Evolutionary conservation across 345 rosid genomes (phyloP).

Genomic region (Eucalyptus marginata): DNA sequence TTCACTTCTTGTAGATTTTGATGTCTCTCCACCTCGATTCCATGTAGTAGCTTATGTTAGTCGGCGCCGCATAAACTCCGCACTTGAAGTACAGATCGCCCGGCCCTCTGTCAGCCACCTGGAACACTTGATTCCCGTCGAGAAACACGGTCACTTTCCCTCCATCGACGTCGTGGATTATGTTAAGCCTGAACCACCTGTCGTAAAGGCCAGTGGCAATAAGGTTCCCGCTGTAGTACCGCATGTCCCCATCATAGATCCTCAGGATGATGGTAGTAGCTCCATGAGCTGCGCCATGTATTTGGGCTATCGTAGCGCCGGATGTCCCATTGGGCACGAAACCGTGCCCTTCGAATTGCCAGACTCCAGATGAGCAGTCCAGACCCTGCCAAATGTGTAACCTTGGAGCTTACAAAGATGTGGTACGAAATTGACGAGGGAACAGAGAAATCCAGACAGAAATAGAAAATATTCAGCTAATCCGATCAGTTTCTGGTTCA

Average conservation of each 20-base stretch:
- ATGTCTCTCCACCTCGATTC: conserved; percentile 23
- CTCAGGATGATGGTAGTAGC: conserved; percentile 20
- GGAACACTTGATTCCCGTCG: background rate
- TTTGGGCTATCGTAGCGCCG: conserved; percentile 17
- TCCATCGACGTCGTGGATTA: conserved; percentile 17
- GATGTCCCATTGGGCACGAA: conserved; percentile 21
- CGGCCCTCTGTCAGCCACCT: conserved; percentile 9
- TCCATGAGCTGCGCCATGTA: conserved; percentile 11
- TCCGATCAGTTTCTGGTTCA: background rate
- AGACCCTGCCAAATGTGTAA: conserved; percentile 8
- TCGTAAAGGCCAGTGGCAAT: conserved; percentile 6
- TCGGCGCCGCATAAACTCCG: conserved; percentile 15
- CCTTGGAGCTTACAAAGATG: background rate
- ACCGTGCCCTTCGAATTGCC: conserved; percentile 36
- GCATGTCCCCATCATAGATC: conserved; percentile 12
- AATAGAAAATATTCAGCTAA: background rate
- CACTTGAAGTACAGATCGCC: conserved; percentile 16
- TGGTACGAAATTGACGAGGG: background rate
- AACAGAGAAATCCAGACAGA: background rate
- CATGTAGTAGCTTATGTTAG: conserved; percentile 6
- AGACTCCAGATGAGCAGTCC: conserved; percentile 16
- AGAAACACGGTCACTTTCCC: conserved; percentile 12
- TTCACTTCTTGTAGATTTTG: conserved; percentile 1
- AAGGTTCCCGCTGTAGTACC: conserved; percentile 4
- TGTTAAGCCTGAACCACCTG: conserved; percentile 4